Evolutionary conservation across 225 moss, liverwort and hornwort species (phyloP), one percentile per base, ranked within the genome.

Genomic region (Bryoerythrophyllum caledonicum): DNA sequence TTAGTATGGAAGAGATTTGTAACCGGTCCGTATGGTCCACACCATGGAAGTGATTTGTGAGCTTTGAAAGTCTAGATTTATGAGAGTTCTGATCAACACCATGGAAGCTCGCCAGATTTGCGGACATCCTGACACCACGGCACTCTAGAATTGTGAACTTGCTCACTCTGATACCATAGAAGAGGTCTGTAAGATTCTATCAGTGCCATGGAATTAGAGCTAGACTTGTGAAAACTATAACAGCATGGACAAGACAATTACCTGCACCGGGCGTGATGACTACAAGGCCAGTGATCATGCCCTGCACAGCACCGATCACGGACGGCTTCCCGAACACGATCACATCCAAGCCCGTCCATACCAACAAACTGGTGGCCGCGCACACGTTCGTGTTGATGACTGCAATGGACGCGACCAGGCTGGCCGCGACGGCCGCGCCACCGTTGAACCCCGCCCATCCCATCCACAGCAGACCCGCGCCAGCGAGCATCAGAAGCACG

Each of bases 401-500:
- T 0, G 87, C 87, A 3, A 87, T 25, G 1, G 87, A 81, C 1
- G 87, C 84, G 17, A 81, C 8, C 8, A 87, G 70, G 15, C 82
- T 84, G 21, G 87, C 79, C 2, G 84, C 62, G 0, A 81, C 2
- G 10, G 87, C 76, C 0, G 81, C 87, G 11, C 87, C 87, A 4
- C 87, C 87, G 51, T 87, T 87, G 63, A 87, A 87, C 61, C 87
- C 87, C 5, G 84, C 81, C 87, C 87, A 87, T 11, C 87, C 87
- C 62, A 87, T 43, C 87, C 87, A 87, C 27, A 87, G 27, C 1
- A 87, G 10, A 1, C 87, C 87, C 7, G 87, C 87, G 10, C 87
- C 87, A 10, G 87, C 84, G 3, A 87, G 58, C 84, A 87, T 87
- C 62, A 87, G 76, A 28, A 87, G 60, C 4, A 87, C 79, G 35